A percentile compares a stretch with the other conserved stretches of the same genome.
These are phyloP conservation scores for Kappamyces sp. DNA, from an alignment of 192 early-diverging fungal genomes.

Conservation along the genomic window DNA sequence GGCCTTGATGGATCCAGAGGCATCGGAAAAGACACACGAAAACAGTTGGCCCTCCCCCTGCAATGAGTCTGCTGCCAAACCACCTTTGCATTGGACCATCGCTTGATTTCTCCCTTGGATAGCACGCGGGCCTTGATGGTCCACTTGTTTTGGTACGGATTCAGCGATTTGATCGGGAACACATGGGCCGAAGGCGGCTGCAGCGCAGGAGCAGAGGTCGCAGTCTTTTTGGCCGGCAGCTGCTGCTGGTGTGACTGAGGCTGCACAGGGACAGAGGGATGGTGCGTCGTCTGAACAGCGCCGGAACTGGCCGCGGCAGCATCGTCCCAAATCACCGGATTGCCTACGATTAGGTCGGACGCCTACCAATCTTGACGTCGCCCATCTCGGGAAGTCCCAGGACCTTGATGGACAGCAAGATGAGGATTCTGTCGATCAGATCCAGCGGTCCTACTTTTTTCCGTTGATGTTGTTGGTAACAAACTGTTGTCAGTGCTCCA, in stretches of 20 bases:
- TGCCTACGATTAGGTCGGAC: conserved; percentile 12
- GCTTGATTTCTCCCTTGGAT: conserved; percentile 75
- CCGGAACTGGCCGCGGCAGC: conserved; percentile 5
- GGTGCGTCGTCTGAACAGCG: conserved; percentile 13
- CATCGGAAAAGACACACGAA: conserved; percentile 80
- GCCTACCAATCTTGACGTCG: conserved; percentile 6
- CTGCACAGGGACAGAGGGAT: conserved; percentile 18
- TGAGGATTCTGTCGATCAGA: conserved; percentile 32
- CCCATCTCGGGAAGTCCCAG: conserved; percentile 33
- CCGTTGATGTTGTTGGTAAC: conserved; percentile 23
- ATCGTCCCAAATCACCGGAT: conserved; percentile 22
- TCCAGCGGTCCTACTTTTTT: neutral
- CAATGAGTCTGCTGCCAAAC: too few relatives aligned
- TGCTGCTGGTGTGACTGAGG: conserved; percentile 16
- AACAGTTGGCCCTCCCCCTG: conserved; percentile 85
- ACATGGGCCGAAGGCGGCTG: conserved; percentile 14
- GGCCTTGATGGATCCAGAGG: conserved; percentile 86
- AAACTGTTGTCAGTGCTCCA: conserved; percentile 48
- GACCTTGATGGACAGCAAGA: conserved; percentile 9
- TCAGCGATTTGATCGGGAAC: conserved; percentile 67
- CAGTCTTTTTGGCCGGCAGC: conserved; percentile 18
- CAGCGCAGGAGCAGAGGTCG: conserved; percentile 15
- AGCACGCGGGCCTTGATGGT: conserved; percentile 88
- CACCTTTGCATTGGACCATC: conserved; percentile 72
- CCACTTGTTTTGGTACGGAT: conserved; percentile 92